Evolutionary conservation across 116 monocot genomes (phyloP).

Genomic region (Phalaenopsis hybrid): DNA sequence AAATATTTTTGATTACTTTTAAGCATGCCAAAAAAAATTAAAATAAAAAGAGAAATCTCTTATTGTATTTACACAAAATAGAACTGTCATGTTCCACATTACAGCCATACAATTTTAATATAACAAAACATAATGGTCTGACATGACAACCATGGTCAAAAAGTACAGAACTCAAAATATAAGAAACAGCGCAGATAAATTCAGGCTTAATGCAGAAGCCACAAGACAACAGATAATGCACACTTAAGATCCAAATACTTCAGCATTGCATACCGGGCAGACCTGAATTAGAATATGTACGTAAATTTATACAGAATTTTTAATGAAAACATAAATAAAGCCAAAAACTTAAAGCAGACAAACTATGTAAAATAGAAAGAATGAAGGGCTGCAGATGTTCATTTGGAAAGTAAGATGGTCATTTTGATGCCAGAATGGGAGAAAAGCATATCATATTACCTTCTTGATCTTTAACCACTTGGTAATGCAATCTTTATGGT

Average conservation of each 20-base stretch:
- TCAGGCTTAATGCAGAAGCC: neutral
- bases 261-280: constrained; percentile 42
- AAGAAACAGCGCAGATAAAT: neutral
- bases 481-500: constrained; percentile 57
- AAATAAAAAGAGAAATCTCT: too few relatives aligned
- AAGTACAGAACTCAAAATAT: neutral
- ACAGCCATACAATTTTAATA: too few relatives aligned
- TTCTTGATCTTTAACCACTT: constrained; percentile 80
- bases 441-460: constrained; percentile 27
- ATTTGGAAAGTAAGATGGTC: neutral
- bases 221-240: neutral
- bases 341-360: too few relatives aligned
- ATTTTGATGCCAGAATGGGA: neutral
- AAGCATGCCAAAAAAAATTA: too few relatives aligned
- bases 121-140: too few relatives aligned
- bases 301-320: too few relatives aligned
- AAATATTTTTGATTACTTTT: too few relatives aligned
- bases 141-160: neutral
- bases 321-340: too few relatives aligned
- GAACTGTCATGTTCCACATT: too few relatives aligned
- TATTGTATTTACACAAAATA: too few relatives aligned
- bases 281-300: constrained; percentile 14
- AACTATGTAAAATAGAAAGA: too few relatives aligned
- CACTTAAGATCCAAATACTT: constrained; percentile 28
- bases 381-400: neutral